A percentile compares a stretch with the other conserved stretches of the same genome.
phyloP scores from a whole-genome alignment of 768 basidiomycete species.

The Suillus paluster region DNA sequence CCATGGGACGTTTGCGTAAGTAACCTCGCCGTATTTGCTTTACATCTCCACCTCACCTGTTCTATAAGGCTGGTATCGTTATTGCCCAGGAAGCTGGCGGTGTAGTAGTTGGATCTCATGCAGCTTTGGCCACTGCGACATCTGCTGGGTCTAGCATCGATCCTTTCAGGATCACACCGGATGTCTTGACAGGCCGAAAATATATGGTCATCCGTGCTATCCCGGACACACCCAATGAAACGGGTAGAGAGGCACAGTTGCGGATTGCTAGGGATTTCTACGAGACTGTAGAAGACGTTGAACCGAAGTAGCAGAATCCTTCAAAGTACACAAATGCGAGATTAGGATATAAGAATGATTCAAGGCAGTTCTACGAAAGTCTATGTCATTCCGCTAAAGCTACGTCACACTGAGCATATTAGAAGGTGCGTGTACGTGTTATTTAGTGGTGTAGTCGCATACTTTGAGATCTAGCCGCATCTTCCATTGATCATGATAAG shows the following conservation, averaged over 20 bases:
- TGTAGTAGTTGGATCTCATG: slow-evolving; percentile 72
- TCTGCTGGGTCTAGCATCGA: slow-evolving; percentile 29
- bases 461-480: too few relatives aligned
- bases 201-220: slow-evolving; percentile 79
- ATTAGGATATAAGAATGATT: slow-evolving; percentile 5
- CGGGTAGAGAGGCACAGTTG: slow-evolving; percentile 70
- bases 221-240: slow-evolving; percentile 65
- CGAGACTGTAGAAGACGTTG: slow-evolving; percentile 74
- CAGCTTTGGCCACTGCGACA: slow-evolving; percentile 43
- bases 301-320: slow-evolving; percentile 47
- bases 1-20: slow-evolving; percentile 87
- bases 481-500: too few relatives aligned
- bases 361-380: background rate
- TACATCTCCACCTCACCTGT: background rate
- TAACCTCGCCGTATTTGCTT: slow-evolving; percentile 8
- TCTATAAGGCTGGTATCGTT: slow-evolving; percentile 76
- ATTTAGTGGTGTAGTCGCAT: too few relatives aligned
- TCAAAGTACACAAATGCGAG: background rate
- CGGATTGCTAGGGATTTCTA: slow-evolving; percentile 87
- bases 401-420: too few relatives aligned
- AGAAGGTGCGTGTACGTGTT: too few relatives aligned
- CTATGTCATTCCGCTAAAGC: background rate
- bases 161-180: slow-evolving; percentile 69
- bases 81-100: slow-evolving; percentile 92
- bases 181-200: slow-evolving; percentile 77